Conservation (phyloP, 2,329 filamentous ascomycete genomes). For the Alternaria tenuissima region DNA sequence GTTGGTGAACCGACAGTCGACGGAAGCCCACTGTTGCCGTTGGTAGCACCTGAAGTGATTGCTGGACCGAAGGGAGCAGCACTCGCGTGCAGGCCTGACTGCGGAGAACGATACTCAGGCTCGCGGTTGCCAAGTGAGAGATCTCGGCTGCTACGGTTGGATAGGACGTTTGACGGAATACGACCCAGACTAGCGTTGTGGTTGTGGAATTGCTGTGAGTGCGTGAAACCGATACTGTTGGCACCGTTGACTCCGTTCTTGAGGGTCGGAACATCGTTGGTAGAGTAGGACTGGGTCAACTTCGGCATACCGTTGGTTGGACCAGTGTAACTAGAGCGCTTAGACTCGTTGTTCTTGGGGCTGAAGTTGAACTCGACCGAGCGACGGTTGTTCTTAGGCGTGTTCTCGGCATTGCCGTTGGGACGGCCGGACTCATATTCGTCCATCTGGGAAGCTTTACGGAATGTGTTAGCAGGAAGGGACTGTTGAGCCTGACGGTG, state of each 20-base stretch:
- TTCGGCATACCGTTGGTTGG: constrained; percentile 71
- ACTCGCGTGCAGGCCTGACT: constrained; percentile 80
- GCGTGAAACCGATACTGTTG: constrained; percentile 51
- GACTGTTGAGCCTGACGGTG: constrained; percentile 72
- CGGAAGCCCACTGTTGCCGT: constrained; percentile 28
- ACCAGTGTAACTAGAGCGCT: constrained; percentile 61
- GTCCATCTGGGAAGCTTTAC: constrained; percentile 50
- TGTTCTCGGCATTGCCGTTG: constrained; percentile 53
- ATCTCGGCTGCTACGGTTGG: constrained; percentile 77
- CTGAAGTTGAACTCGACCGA: constrained; percentile 58
- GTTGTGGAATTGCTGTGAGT: constrained; percentile 68
- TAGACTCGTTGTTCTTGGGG: constrained; percentile 48
- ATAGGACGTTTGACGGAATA: constrained; percentile 72
- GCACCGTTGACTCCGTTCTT: constrained; percentile 67
- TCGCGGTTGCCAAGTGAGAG: constrained; percentile 61
- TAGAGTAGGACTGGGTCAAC: constrained; percentile 87
- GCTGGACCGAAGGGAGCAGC: constrained; percentile 80
- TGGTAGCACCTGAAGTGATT: constrained; percentile 48
- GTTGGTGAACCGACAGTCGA: constrained; percentile 41
- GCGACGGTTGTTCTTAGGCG: constrained; percentile 56
- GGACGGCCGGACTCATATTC: constrained; percentile 44
- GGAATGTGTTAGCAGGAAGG: constrained; percentile 64
- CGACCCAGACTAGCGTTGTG: constrained; percentile 85
- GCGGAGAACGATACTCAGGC: constrained; percentile 66
- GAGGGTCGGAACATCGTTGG: constrained; percentile 85